Percentiles rank a stretch among this genome's conserved stretches.
Conservation (phyloP, 2,329 filamentous ascomycete genomes). For the Sordariomycetes sp. region DNA sequence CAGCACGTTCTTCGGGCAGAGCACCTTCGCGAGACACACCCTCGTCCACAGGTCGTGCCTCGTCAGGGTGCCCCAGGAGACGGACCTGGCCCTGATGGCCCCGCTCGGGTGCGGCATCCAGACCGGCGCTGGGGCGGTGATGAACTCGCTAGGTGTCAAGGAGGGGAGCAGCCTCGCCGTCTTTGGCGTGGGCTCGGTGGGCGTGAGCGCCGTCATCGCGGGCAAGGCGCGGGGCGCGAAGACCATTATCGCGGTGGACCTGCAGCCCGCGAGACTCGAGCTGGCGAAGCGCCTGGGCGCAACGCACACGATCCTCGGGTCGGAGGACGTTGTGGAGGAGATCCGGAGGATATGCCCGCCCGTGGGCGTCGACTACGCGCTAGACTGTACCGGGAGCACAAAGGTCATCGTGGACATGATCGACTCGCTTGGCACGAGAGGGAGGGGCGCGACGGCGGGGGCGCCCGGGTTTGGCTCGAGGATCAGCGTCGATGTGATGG, state of each 20-base stretch:
- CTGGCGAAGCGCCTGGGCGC: conserved; percentile 20
- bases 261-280: conserved; percentile 14
- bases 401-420: conserved; percentile 32
- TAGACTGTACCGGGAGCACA: conserved; percentile 21
- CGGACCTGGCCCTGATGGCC: conserved; percentile 18
- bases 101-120: conserved; percentile 24
- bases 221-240: conserved; percentile 15
- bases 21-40: conserved; percentile 18
- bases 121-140: conserved; percentile 22
- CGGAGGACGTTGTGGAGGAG: conserved; percentile 13
- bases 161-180: conserved; percentile 16
- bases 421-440: conserved; percentile 24
- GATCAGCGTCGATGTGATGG: conserved; percentile 14
- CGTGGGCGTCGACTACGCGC: conserved; percentile 18
- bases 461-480: conserved; percentile 12
- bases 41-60: conserved; percentile 16
- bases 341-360: conserved; percentile 15
- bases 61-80: conserved; percentile 14
- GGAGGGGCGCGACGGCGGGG: conserved; percentile 15
- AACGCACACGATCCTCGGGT: conserved; percentile 18
- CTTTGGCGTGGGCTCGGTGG: conserved; percentile 22
- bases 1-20: conserved; percentile 22
- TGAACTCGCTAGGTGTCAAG: conserved; percentile 18
- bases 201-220: conserved; percentile 22
- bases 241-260: conserved; percentile 18